A percentile compares a stretch with the other conserved stretches of the same genome.
These are phyloP conservation scores for Vanrija sp. DNA, from an alignment of 1,284 basidiomycete species.

Conservation along the genomic window DNA sequence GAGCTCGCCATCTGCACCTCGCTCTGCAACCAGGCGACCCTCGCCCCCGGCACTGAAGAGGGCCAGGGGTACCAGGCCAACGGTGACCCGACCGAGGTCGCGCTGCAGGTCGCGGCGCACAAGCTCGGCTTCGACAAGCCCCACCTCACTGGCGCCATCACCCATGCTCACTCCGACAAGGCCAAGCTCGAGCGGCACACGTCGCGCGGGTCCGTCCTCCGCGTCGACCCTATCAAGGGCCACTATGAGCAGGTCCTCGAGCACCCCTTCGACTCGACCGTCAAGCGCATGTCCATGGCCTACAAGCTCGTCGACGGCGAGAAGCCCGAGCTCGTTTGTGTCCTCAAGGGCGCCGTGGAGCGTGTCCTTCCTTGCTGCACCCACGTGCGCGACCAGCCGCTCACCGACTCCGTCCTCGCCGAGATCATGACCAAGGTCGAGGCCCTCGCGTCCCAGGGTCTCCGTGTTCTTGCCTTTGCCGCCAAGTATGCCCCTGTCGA, in stretches of 20 bases:
- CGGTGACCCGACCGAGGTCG: constrained; percentile 66
- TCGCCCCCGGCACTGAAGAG: constrained; percentile 40
- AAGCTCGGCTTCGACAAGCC: constrained; percentile 52
- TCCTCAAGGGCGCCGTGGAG: constrained; percentile 64
- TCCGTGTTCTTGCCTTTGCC: constrained; percentile 52
- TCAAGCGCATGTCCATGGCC: constrained; percentile 61
- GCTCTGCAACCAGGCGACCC: constrained; percentile 53
- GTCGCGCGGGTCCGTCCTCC: constrained; percentile 10
- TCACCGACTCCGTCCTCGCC: constrained; percentile 39
- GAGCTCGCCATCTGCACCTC: constrained; percentile 50
- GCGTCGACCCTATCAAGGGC: constrained; percentile 5
- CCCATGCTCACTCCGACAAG: constrained; percentile 13
- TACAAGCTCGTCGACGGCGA: constrained; percentile 36
- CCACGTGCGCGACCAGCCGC: constrained; percentile 36
- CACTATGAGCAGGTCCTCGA: constrained; percentile 46
- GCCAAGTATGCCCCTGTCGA: constrained; percentile 50
- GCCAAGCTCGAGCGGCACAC: constrained; percentile 7
- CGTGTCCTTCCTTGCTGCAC: constrained; percentile 57
- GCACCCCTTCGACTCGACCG: constrained; percentile 60
- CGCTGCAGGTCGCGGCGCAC: constrained; percentile 62
- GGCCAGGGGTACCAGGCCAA: constrained; percentile 61
- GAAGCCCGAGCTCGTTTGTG: constrained; percentile 27
- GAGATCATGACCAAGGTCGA: constrained; percentile 54
- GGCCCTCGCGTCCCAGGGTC: constrained; percentile 58
- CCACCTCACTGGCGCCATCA: constrained; percentile 39